phyloP scores from a whole-genome alignment of 176 grass and related monocot species.

The Musa troglodytarum region DNA sequence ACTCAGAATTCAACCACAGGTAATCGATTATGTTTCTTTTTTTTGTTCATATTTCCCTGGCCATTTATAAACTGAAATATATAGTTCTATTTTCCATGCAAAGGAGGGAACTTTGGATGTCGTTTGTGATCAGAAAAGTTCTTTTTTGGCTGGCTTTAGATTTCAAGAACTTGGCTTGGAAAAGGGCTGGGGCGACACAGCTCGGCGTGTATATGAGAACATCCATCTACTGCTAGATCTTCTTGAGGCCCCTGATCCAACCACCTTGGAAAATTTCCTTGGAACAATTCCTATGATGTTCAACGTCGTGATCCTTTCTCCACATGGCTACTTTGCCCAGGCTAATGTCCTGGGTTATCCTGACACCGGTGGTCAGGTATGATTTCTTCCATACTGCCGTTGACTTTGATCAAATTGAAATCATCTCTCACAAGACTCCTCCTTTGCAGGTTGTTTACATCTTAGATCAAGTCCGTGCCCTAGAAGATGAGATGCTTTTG shows the following conservation, averaged over 20 bases:
- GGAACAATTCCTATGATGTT: conserved; percentile 89
- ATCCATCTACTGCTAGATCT: conserved; percentile 93
- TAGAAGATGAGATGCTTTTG: conserved; percentile 89
- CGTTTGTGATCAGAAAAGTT: background rate
- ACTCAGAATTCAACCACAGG: conserved; percentile 86
- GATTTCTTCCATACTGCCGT: background rate
- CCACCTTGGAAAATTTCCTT: conserved; percentile 86
- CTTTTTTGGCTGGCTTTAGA: conserved; percentile 29
- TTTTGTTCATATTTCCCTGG: background rate
- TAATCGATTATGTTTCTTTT: conserved; percentile 5
- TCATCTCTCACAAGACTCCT: background rate
- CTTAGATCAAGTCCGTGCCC: conserved; percentile 91
- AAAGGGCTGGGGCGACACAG: conserved; percentile 87
- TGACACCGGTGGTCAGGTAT: conserved; percentile 94
- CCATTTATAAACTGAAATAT: too few species aligned
- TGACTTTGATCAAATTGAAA: background rate
- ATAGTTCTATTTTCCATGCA: background rate
- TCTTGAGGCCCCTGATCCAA: conserved; percentile 85
- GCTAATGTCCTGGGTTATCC: conserved; percentile 98
- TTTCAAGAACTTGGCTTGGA: conserved; percentile 95
- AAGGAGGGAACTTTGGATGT: too few species aligned
- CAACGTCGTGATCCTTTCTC: conserved; percentile 85
- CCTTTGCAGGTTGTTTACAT: conserved; percentile 76
- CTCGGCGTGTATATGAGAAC: conserved; percentile 54
- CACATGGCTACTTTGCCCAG: conserved; percentile 88